A percentile compares a stretch with the other conserved stretches of the same genome.
Conservation (phyloP, 148 eudicot species). For the Amaranthus cruentus region DNA sequence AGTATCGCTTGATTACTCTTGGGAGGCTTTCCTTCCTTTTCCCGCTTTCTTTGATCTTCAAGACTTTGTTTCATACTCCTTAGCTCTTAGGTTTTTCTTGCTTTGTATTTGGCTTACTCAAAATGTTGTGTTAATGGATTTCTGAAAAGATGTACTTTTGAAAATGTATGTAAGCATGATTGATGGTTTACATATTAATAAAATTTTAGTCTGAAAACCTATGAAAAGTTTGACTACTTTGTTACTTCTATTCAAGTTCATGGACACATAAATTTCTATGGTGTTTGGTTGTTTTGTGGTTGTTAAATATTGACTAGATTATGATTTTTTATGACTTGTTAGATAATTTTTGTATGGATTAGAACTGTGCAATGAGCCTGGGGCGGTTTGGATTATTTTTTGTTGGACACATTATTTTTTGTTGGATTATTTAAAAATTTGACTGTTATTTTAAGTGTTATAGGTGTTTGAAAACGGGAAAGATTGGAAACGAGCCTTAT, state of each 20-base stretch:
- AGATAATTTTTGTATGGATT: too few relatives aligned
- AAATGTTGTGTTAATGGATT: neutral
- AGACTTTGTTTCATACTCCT: neutral
- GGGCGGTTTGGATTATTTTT: too few relatives aligned
- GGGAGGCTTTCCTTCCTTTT: neutral
- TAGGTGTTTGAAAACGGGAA: too few relatives aligned
- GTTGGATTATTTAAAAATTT: too few relatives aligned
- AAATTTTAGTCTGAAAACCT: neutral
- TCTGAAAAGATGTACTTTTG: neutral
- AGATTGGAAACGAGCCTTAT: too few relatives aligned
- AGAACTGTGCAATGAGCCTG: too few relatives aligned
- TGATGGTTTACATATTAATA: neutral
- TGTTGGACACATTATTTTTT: too few relatives aligned
- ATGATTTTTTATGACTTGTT: too few relatives aligned
- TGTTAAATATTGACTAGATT: too few relatives aligned
- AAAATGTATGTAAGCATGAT: neutral
- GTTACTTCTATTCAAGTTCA: too few relatives aligned
- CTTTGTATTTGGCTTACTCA: neutral
- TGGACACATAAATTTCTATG: neutral
- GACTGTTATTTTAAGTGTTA: too few relatives aligned
- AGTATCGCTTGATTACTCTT: neutral
- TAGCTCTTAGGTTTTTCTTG: neutral
- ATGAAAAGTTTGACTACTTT: neutral
- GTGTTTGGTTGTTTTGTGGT: neutral
- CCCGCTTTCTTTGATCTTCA: neutral